Percentiles rank a stretch among this genome's conserved stretches.
Evolutionary conservation across 805 yeast genomes (phyloP).

Genomic region (Ogataea neopini): DNA sequence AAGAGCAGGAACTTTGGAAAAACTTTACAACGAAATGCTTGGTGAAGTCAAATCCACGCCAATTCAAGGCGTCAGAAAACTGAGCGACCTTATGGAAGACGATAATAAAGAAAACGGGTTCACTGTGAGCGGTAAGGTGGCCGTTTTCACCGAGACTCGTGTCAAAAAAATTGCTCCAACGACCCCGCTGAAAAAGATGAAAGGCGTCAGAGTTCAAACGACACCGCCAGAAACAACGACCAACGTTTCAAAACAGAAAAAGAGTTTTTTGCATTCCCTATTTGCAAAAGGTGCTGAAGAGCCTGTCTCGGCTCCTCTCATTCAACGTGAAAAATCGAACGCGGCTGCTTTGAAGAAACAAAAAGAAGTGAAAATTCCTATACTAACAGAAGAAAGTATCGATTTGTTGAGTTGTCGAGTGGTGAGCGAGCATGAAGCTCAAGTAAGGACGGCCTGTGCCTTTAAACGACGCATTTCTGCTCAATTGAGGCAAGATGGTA

Average conservation of each 20-base stretch:
- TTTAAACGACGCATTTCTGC: constrained; percentile 28
- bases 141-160: constrained; percentile 49
- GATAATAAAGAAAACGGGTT: constrained; percentile 41
- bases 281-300: background rate
- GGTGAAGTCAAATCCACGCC: constrained; percentile 35
- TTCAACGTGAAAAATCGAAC: background rate
- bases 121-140: constrained; percentile 49
- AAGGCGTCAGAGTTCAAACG: constrained; percentile 37
- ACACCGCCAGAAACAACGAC: constrained; percentile 11
- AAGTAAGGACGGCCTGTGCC: constrained; percentile 11
- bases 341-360: background rate
- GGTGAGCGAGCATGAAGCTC: constrained; percentile 62
- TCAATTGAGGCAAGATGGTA: constrained; percentile 21
- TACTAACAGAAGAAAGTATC: constrained; percentile 37
- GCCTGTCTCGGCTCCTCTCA: background rate
- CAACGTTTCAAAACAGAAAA: constrained; percentile 7
- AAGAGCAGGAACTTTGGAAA: constrained; percentile 24
- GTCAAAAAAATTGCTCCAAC: constrained; percentile 54
- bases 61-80: constrained; percentile 34
- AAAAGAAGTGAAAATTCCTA: constrained; percentile 2
- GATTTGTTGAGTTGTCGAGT: constrained; percentile 73
- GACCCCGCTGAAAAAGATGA: constrained; percentile 65
- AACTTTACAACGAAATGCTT: constrained; percentile 28
- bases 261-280: constrained; percentile 13
- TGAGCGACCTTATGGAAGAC: constrained; percentile 18